Evolutionary conservation across 2,329 filamentous ascomycete species (phyloP).

Genomic region (Fusarium sp.): DNA sequence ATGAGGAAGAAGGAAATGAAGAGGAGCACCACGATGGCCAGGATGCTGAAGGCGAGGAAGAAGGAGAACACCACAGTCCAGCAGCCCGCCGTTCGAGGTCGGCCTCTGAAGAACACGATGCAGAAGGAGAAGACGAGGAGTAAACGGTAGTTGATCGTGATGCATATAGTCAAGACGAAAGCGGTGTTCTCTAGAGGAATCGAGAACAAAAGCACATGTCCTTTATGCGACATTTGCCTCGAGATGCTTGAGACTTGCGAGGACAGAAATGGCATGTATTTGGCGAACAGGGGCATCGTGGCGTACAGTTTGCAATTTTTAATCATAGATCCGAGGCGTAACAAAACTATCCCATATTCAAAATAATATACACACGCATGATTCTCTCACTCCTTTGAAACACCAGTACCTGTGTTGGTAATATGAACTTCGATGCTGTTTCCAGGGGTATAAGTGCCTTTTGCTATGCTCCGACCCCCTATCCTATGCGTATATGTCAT

Average conservation of each 20-base stretch:
- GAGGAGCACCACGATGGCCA: conserved; percentile 45
- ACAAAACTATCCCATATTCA: conserved; percentile 1
- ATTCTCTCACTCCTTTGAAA: neutral
- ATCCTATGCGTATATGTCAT: neutral
- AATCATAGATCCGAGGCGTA: conserved; percentile 36
- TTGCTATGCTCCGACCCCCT: conserved; percentile 6
- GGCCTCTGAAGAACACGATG: conserved; percentile 50
- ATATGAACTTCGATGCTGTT: conserved; percentile 15
- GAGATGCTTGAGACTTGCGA: neutral
- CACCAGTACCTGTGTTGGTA: neutral
- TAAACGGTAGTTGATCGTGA: conserved; percentile 42
- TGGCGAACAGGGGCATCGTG: conserved; percentile 25
- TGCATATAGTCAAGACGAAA: conserved; percentile 57
- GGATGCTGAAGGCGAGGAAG: conserved; percentile 40
- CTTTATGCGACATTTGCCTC: conserved; percentile 2
- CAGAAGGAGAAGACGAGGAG: conserved; percentile 58
- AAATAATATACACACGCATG: neutral
- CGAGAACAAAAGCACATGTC: neutral
- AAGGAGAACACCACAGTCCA: conserved; percentile 30
- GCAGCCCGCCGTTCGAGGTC: conserved; percentile 41
- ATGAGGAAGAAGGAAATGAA: conserved; percentile 47
- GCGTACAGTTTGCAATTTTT: conserved; percentile 30
- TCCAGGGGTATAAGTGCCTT: neutral
- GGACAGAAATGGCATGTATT: conserved; percentile 18
- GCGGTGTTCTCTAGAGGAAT: conserved; percentile 8